Evolutionary conservation across 2,329 filamentous ascomycete species (phyloP), one percentile per base, ranked within the genome.

Genomic region (Cryphonectria naterciae): DNA sequence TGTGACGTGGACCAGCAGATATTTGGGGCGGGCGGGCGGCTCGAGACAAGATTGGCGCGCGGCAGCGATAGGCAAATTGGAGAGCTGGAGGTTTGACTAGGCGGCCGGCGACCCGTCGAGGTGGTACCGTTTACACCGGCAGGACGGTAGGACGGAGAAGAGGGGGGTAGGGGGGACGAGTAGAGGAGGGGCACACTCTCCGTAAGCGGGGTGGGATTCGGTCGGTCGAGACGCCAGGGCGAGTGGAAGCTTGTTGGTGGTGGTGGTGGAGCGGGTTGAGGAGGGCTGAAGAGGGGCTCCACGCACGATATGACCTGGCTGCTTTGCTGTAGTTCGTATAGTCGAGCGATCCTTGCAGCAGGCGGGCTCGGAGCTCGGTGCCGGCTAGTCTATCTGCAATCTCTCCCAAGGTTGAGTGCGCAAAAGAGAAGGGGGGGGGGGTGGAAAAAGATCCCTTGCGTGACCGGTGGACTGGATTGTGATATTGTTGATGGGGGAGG

Each of bases 61-160:
- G 65, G 65, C 65, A 67, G 32, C 54, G 65, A 67, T 67, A 67
- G 65, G 65, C 65, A 60, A 58, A 37, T 8, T n/a, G 19, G 25
- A 58, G 54, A 35, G 54, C 54, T 58, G 54, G 54, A 32, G 54
- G 28, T 5, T 32, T 2, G 54, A 58, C 54, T 58, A 58, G 54
- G 60, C 60, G 32, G 60, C 19, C 13, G 60, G 60, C 37, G 35
- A 43, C 41, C 37, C 37, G 61, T 39, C 25, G 35, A 49, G n/a
- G n/a, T 64, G 61, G 39, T 64, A 43, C n/a, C 61, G n/a, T n/a
- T 19, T 25, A 28, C 61, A 64, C 22, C 37, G n/a, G n/a, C 35
- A 46, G 61, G 22, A n/a, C 46, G 46, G 46, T 49, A 49, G 22
- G 43, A 6, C 15, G 11, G 41, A 4, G 13, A 15, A 32, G 32